These are phyloP conservation scores for Nymphaea colorata DNA, from an alignment of 164 flowering plant species.

Conservation along the genomic window DNA sequence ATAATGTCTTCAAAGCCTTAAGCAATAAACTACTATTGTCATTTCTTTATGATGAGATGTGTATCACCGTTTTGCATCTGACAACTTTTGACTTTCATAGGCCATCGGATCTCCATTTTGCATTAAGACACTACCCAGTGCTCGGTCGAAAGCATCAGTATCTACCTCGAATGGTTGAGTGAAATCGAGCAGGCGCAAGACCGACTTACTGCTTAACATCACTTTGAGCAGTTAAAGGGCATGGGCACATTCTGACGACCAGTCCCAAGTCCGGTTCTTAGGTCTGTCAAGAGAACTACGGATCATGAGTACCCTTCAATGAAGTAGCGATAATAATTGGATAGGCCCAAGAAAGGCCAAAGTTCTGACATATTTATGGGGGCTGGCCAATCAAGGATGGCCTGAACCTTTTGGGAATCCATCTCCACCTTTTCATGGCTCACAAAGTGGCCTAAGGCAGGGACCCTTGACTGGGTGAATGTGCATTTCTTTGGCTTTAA, in stretches of 20 bases:
- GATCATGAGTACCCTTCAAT: neutral
- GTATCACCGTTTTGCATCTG: neutral
- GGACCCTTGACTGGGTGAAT: neutral
- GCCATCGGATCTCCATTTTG: neutral
- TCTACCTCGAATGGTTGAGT: neutral
- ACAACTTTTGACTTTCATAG: neutral
- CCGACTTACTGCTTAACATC: neutral
- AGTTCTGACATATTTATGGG: neutral
- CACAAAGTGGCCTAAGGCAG: neutral
- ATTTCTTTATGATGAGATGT: neutral
- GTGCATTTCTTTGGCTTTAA: neutral
- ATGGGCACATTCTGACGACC: neutral
- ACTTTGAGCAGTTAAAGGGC: neutral
- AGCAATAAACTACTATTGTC: neutral
- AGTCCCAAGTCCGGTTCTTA: neutral
- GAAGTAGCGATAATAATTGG: neutral
- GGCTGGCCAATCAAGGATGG: neutral
- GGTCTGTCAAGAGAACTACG: neutral
- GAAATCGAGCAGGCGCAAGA: neutral
- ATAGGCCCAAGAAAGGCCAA: neutral
- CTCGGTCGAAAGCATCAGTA: neutral
- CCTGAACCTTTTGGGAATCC: neutral
- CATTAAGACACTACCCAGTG: neutral
- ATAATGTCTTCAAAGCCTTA: neutral
- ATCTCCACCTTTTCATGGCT: neutral